These are phyloP conservation scores for Kodamaea plutei DNA, from an alignment of 1,139 yeast genomes.

Conservation along the genomic window DNA sequence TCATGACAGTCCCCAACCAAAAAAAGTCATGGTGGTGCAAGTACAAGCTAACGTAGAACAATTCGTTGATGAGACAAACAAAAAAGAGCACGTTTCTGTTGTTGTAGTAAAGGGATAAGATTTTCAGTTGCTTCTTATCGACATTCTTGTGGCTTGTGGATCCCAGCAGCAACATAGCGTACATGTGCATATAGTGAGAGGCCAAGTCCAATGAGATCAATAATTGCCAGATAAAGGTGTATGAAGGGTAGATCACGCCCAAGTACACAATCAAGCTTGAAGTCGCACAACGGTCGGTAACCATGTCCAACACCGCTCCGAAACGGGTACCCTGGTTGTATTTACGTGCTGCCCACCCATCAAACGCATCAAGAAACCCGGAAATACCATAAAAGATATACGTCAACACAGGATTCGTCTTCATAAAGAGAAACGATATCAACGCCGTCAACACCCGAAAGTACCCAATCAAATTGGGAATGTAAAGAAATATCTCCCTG, in stretches of 20 bases:
- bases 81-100: constrained; percentile 77
- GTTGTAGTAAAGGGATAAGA: constrained; percentile 81
- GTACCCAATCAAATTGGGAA: constrained; percentile 91
- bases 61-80: constrained; percentile 89
- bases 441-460: constrained; percentile 77
- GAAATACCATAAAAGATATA: constrained; percentile 78
- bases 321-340: constrained; percentile 86
- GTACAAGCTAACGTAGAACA: constrained; percentile 87
- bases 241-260: constrained; percentile 71
- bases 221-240: constrained; percentile 71
- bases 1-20: constrained; percentile 66
- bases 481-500: constrained; percentile 62
- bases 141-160: constrained; percentile 82
- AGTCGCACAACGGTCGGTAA: constrained; percentile 96
- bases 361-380: constrained; percentile 92
- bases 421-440: constrained; percentile 77
- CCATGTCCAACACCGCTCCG: constrained; percentile 98
- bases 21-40: constrained; percentile 63
- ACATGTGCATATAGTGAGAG: constrained; percentile 98
- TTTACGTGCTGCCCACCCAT: constrained; percentile 91
- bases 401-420: constrained; percentile 74
- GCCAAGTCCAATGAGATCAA: constrained; percentile 86
- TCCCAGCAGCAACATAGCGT: constrained; percentile 82
- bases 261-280: constrained; percentile 83
- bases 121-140: constrained; percentile 62